Evolutionary conservation across 352 stramenopile genomes (phyloP).

Genomic region (Plasmopara muralis): DNA sequence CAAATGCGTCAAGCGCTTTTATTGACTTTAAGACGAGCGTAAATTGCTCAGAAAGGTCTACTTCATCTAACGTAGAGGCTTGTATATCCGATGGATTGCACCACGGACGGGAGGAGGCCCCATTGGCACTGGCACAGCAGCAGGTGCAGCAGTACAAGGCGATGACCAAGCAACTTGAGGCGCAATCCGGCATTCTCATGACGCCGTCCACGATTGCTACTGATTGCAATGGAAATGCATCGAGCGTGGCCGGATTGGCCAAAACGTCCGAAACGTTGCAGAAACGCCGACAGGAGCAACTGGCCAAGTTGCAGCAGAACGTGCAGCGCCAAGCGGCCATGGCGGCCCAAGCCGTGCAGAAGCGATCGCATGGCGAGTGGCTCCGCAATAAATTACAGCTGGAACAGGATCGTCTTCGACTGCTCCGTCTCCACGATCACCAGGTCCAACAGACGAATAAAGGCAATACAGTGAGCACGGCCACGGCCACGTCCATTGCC

Average conservation of each 20-base stretch:
- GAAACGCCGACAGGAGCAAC: constrained; percentile 36
- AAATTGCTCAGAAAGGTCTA: constrained; percentile 9
- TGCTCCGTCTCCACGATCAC: constrained; percentile 30
- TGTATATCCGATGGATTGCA: constrained; percentile 11
- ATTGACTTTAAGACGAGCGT: constrained; percentile 16
- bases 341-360: constrained; percentile 27
- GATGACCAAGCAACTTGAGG: constrained; percentile 22
- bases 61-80: constrained; percentile 13
- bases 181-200: constrained; percentile 13
- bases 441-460: constrained; percentile 21
- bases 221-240: background rate
- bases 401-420: constrained; percentile 41
- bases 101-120: constrained; percentile 21
- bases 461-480: constrained; percentile 11
- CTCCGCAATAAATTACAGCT: constrained; percentile 35
- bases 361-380: constrained; percentile 30
- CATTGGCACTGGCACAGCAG: constrained; percentile 44
- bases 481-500: constrained; percentile 20
- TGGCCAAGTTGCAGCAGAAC: constrained; percentile 53
- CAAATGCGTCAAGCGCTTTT: constrained; percentile 29
- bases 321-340: constrained; percentile 28
- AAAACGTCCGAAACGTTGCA: constrained; percentile 40
- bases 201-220: constrained; percentile 5
- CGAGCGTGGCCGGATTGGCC: constrained; percentile 8
- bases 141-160: constrained; percentile 27